Base-by-base conservation (phyloP, 169 alveolate species). In the Cryptosporidium xiaoi region DNA sequence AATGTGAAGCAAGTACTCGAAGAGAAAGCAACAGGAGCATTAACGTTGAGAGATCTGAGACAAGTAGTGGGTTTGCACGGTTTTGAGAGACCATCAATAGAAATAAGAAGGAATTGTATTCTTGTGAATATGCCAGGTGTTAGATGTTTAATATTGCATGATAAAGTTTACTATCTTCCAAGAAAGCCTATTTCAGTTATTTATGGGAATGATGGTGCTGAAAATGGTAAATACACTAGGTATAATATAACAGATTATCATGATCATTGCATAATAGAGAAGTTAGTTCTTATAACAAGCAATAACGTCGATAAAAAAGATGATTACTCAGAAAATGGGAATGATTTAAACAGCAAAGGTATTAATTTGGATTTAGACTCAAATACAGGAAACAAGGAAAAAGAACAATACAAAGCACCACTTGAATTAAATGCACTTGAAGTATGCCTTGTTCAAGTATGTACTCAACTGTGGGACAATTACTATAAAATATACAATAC, bases 401-500 rank as follows among this genome's bases (percentile, higher is more conserved):
- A 34, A 27, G 33, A 51, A 27, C 62, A 69, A 7, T 13, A 44
- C 13, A 56, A 58, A 33, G 71, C 53, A 24, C 92, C 94, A 15
- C 82, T 91, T 27, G 94, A 91, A 58, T 83, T 91, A 51, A 82
- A 89, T 66, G 91, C 91, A 46, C 83, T 91, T 51, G 94, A 91
- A 69, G 66, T 91, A 10, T 89, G 91, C 50, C 82, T 91, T 65
- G 90, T 91, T 64, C 92, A 91, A 71, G 91, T 91, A 55, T 82
- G 91, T 58, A 90, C 83, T 13, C 91, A 83, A 48, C 64, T 91
- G 5, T 89, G 90, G 90, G 90, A 89, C 46, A 91, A 90, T 64
- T 89, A 84, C 66, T 91, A 87, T 51, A 91, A 83, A 53, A 91
- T 91, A 29, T 82, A 89, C 66, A 82, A 66, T 65, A 89, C 82